A percentile compares a stretch with the other conserved stretches of the same genome.
These are phyloP conservation scores for Spiromastix sp. DNA, from an alignment of 2,329 filamentous ascomycete species.

Conservation along the genomic window DNA sequence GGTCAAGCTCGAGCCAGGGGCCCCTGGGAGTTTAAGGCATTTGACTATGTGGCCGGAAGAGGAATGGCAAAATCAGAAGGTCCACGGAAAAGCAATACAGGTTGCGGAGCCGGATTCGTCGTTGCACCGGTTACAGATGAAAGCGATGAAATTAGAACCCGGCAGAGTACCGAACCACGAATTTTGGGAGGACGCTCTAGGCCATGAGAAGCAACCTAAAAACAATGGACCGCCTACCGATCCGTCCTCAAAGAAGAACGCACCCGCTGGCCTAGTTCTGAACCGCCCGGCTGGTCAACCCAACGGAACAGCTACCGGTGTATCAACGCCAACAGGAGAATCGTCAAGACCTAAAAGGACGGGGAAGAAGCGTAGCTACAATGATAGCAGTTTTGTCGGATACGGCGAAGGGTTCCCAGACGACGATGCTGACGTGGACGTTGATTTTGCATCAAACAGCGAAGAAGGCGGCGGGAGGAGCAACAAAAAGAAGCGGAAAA, in stretches of 20 bases:
- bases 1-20: conserved; percentile 32
- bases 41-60: conserved; percentile 40
- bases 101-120: conserved; percentile 31
- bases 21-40: conserved; percentile 28
- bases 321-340: conserved; percentile 18
- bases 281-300: conserved; percentile 18
- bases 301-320: conserved; percentile 17
- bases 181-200: conserved; percentile 39
- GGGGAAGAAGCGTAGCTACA: conserved; percentile 39
- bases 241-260: conserved; percentile 19
- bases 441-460: conserved; percentile 33
- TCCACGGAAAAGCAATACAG: conserved; percentile 36
- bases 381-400: conserved; percentile 41
- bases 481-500: conserved; percentile 39
- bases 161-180: conserved; percentile 36
- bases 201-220: conserved; percentile 36
- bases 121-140: conserved; percentile 30
- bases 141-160: conserved; percentile 39
- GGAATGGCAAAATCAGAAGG: conserved; percentile 41
- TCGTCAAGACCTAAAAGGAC: conserved; percentile 33
- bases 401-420: conserved; percentile 42
- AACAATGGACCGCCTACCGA: conserved; percentile 18
- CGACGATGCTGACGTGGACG: conserved; percentile 32
- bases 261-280: conserved; percentile 14
- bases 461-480: conserved; percentile 25